phyloP scores from a whole-genome alignment of 495 filamentous ascomycete species.

The Podospora sp. region DNA sequence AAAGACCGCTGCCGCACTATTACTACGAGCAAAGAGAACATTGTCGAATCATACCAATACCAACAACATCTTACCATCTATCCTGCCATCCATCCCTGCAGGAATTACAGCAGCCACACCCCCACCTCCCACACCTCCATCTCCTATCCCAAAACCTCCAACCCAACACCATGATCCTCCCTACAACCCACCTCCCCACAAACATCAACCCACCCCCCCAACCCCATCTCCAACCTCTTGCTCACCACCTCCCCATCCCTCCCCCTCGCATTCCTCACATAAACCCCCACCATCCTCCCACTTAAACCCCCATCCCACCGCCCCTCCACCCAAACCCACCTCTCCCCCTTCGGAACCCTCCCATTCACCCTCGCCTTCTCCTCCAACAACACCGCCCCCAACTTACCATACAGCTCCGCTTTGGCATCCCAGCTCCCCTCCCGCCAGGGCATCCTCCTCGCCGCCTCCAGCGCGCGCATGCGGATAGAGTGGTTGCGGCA shows the following conservation, averaged over 20 bases:
- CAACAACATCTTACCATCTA: too few species aligned
- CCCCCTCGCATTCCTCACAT: conserved; percentile 13
- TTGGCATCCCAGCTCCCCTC: conserved; percentile 23
- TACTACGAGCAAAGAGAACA: too few species aligned
- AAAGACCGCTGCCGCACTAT: too few species aligned
- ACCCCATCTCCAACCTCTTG: not conserved
- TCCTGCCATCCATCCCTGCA: too few species aligned
- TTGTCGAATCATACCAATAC: too few species aligned
- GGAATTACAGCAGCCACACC: too few species aligned
- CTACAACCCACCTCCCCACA: not conserved
- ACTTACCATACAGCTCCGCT: conserved; percentile 12
- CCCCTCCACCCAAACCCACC: conserved; percentile 21
- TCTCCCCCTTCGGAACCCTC: conserved; percentile 6
- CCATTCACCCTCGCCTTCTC: conserved; percentile 17
- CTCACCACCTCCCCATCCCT: not conserved
- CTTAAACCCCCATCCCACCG: conserved; percentile 8
- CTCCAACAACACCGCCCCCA: conserved; percentile 19
- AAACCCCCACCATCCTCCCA: conserved; percentile 5
- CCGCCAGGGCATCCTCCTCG: conserved; percentile 20
- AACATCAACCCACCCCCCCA: not conserved
- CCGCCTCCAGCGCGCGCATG: conserved; percentile 21
- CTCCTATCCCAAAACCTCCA: not conserved
- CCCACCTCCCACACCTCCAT: too few species aligned
- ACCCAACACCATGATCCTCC: not conserved
- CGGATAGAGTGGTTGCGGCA: conserved; percentile 21